Conservation (phyloP, 495 filamentous ascomycete genomes). For the Chlorociboria aeruginascens region DNA sequence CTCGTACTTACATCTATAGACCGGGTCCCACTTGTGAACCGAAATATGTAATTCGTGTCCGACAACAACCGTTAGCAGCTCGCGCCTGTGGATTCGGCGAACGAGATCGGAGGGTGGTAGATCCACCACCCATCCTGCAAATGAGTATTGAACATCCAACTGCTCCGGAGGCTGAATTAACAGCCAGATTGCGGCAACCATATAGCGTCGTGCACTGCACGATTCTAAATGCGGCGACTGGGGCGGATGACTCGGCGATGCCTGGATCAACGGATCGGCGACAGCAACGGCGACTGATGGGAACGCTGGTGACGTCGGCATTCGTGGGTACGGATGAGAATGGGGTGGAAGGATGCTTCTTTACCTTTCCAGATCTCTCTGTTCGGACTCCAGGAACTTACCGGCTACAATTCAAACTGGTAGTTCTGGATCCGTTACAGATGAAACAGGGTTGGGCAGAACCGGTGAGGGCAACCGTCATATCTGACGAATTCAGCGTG, state of each 20-base stretch:
- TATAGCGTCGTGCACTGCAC: constrained; percentile 80
- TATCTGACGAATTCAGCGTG: constrained; percentile 75
- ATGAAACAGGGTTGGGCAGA: constrained; percentile 26
- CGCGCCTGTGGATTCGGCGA: constrained; percentile 92
- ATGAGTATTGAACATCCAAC: constrained; percentile 59
- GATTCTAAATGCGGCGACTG: constrained; percentile 50
- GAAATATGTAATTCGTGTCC: constrained; percentile 52
- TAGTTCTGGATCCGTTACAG: constrained; percentile 53
- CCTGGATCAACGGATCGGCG: constrained; percentile 36
- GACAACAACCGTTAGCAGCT: constrained; percentile 84
- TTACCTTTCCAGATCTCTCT: constrained; percentile 89
- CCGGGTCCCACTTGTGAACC: not conserved
- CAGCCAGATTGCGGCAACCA: constrained; percentile 53
- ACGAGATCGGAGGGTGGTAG: constrained; percentile 82
- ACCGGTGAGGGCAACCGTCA: constrained; percentile 50
- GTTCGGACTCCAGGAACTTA: constrained; percentile 80
- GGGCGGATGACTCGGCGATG: constrained; percentile 48
- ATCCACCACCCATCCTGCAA: constrained; percentile 91
- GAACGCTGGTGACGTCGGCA: constrained; percentile 62
- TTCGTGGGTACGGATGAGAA: constrained; percentile 58
- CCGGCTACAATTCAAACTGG: constrained; percentile 74
- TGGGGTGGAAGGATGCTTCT: constrained; percentile 67
- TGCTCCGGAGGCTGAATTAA: constrained; percentile 38
- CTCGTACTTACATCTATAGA: not conserved
- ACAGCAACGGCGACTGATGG: constrained; percentile 61